Conservation (phyloP, 805 yeast genomes). For the Wickerhamomyces pijperi region DNA sequence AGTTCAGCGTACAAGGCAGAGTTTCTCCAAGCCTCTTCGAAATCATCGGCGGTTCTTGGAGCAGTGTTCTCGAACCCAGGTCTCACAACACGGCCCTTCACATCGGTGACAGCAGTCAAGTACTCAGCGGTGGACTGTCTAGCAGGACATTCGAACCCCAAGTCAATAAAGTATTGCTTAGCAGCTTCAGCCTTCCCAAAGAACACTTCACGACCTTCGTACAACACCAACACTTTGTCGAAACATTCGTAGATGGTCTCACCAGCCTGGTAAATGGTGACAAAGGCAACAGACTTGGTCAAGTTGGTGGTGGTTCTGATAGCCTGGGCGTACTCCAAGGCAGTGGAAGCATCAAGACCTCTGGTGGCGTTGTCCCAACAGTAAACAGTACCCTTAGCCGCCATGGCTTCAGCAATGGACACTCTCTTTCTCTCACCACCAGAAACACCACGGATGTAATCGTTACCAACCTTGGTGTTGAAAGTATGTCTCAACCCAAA, state of each 20-base stretch:
- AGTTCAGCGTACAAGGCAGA: slow-evolving; percentile 33
- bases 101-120: slow-evolving; percentile 60
- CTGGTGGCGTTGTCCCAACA: slow-evolving; percentile 79
- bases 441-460: slow-evolving; percentile 57
- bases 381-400: slow-evolving; percentile 48
- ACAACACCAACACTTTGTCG: slow-evolving; percentile 50
- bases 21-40: slow-evolving; percentile 44
- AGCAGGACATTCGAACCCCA: slow-evolving; percentile 56
- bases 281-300: slow-evolving; percentile 47
- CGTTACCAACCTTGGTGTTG: slow-evolving; percentile 51
- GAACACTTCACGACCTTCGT: slow-evolving; percentile 51
- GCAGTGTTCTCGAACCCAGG: slow-evolving; percentile 39
- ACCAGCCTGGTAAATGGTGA: slow-evolving; percentile 63
- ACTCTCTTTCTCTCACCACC: slow-evolving; percentile 85
- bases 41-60: slow-evolving; percentile 54
- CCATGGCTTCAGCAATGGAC: slow-evolving; percentile 65
- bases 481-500: slow-evolving; percentile 51
- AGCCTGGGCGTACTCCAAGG: slow-evolving; percentile 59
- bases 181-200: slow-evolving; percentile 49
- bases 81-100: slow-evolving; percentile 41
- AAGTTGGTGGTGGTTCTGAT: slow-evolving; percentile 49
- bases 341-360: slow-evolving; percentile 78
- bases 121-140: slow-evolving; percentile 68
- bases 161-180: slow-evolving; percentile 42
- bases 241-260: slow-evolving; percentile 55